phyloP scores from a whole-genome alignment of 148 eudicot genomes.

The Rheum nobile region DNA sequence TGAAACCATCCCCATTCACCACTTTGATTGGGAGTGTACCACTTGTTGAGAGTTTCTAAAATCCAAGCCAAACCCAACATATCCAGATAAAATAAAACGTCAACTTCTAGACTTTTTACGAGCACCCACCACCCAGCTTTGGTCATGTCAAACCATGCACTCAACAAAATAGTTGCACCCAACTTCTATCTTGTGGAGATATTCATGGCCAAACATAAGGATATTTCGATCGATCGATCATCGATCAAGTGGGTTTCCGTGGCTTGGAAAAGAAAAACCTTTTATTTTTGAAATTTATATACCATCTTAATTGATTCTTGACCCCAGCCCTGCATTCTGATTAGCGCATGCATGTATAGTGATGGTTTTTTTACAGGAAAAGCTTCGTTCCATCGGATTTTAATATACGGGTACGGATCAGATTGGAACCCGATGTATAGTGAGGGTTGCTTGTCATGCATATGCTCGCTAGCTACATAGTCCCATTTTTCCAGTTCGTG shows the following conservation, averaged over 20 bases:
- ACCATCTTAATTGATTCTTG: too few relatives aligned
- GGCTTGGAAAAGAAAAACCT: too few relatives aligned
- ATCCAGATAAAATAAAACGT: background rate
- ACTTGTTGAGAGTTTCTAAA: background rate
- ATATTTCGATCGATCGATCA: too few relatives aligned
- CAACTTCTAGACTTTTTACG: background rate
- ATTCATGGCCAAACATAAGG: background rate
- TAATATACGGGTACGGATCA: too few relatives aligned
- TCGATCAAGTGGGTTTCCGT: background rate
- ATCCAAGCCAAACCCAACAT: background rate
- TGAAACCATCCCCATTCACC: background rate
- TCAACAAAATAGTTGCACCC: background rate
- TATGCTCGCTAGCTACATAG: background rate
- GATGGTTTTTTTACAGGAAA: too few relatives aligned
- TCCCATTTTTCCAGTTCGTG: background rate
- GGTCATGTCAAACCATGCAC: background rate
- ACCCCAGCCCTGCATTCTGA: too few relatives aligned
- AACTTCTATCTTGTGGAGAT: background rate
- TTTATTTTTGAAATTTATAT: too few relatives aligned
- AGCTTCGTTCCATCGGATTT: too few relatives aligned
- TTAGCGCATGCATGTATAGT: too few relatives aligned
- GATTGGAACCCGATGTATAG: too few relatives aligned
- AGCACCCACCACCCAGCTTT: background rate
- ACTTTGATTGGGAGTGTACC: background rate
- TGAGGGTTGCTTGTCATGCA: too few relatives aligned